Evolutionary conservation across 1,284 basidiomycete species (phyloP).

Genomic region (Thelephora terrestris): DNA sequence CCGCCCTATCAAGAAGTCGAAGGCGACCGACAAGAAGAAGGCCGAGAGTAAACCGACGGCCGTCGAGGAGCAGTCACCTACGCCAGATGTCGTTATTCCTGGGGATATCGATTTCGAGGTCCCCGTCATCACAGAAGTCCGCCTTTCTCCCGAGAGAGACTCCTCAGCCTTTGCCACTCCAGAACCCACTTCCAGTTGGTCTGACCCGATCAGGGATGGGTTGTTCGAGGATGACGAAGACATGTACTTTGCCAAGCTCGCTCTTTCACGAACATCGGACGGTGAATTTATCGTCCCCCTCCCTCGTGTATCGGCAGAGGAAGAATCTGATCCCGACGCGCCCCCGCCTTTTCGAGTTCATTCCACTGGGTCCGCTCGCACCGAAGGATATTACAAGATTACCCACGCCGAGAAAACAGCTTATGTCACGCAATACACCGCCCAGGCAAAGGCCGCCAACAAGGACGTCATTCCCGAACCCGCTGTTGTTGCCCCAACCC

Average conservation of each 20-base stretch:
- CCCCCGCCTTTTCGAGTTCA: constrained; percentile 54
- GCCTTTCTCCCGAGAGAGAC: constrained; percentile 25
- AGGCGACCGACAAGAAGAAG: constrained; percentile 22
- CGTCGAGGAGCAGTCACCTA: constrained; percentile 11
- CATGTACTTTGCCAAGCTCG: constrained; percentile 74
- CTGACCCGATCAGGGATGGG: constrained; percentile 46
- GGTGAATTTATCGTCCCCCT: constrained; percentile 22
- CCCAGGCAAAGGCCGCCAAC: constrained; percentile 35
- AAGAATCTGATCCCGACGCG: constrained; percentile 20
- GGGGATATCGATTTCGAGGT: constrained; percentile 39
- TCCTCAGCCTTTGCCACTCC: constrained; percentile 23
- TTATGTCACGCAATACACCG: constrained; percentile 75
- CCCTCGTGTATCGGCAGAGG: constrained; percentile 14
- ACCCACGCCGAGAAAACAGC: constrained; percentile 85
- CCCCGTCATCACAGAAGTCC: constrained; percentile 41
- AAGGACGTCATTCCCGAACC: constrained; percentile 25
- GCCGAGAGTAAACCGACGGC: constrained; percentile 12
- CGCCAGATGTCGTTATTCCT: constrained; percentile 27
- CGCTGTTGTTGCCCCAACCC: constrained; percentile 39
- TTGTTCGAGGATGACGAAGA: constrained; percentile 90
- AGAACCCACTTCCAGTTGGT: constrained; percentile 19
- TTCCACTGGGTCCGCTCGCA: constrained; percentile 75
- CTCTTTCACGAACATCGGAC: constrained; percentile 29
- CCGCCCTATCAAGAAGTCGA: background rate
- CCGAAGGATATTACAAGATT: constrained; percentile 94